Base-by-base conservation (phyloP, 192 early-diverging fungal genomes). In the Coemansia sp. region DNA sequence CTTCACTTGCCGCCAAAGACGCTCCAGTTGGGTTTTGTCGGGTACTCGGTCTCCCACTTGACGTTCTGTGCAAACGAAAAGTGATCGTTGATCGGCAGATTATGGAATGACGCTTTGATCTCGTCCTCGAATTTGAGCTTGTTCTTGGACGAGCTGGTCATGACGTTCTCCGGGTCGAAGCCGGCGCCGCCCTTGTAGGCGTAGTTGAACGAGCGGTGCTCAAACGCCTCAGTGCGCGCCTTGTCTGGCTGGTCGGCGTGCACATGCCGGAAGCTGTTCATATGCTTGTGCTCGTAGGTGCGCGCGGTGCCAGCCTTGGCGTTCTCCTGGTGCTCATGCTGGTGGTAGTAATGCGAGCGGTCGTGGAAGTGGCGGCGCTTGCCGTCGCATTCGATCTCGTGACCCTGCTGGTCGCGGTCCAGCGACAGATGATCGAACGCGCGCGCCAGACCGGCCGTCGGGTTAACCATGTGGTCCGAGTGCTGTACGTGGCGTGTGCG, bases 321-420 rank as follows among this genome's bases (percentile, higher is more conserved):
- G 71, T 83, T 77, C 71, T 83, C 82, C 76, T 83, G 73, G 65
- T 79, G 82, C 76, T 83, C 82, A 66, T 75, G 73, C 76, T 83
- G 82, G 76, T 83, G 82, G 76, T 83, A 83, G 73, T 75, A 83
- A 67, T 78, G 76, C 63, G 75, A 75, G 59, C 76, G 77, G 71
- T 83, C 82, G 61, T 74, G 69, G 70, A 79, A 83, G 54, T 83
- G 76, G 13, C 73, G 52, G 53, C 74, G 63, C 73, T 78, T 75
- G 66, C 82, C 82, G 54, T 69, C 62, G 73, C 69, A 72, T 55
- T 73, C 82, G 13, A 83, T 60, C 63, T 83, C 73, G 70, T 83
- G 82, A 49, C 82, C 82, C 61, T 75, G 67, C 70, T 79, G 73
- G 60, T 83, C 69, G 62, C 76, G 75, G 70, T 79, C 76, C 58